These are phyloP conservation scores for Spathaspora girioi DNA, from an alignment of 805 yeast species.

Conservation along the genomic window DNA sequence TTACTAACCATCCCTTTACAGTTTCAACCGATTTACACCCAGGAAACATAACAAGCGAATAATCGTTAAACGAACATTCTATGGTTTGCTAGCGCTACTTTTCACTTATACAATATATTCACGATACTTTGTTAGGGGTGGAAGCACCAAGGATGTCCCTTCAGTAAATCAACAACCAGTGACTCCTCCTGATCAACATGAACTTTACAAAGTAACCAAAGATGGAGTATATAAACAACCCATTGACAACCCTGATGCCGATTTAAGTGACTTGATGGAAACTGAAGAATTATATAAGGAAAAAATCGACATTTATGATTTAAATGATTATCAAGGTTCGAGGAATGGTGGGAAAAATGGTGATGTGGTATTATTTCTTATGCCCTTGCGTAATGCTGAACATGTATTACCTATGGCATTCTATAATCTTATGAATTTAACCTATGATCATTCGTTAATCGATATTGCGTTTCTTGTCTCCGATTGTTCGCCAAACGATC, in stretches of 20 bases:
- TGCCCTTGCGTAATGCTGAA: slow-evolving; percentile 80
- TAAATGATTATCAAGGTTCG: slow-evolving; percentile 53
- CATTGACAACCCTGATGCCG: neutral
- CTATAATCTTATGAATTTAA: slow-evolving; percentile 79
- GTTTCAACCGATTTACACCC: slow-evolving; percentile 20
- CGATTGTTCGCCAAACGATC: slow-evolving; percentile 70
- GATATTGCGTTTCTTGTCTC: slow-evolving; percentile 80
- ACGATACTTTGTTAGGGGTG: slow-evolving; percentile 1
- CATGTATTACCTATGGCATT: slow-evolving; percentile 77
- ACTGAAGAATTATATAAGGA: slow-evolving; percentile 38
- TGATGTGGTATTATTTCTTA: slow-evolving; percentile 64
- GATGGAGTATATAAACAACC: slow-evolving; percentile 12
- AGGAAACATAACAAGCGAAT: slow-evolving; percentile 8
- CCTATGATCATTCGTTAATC: slow-evolving; percentile 75
- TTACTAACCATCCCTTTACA: neutral
- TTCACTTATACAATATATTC: slow-evolving; percentile 4
- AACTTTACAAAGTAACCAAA: slow-evolving; percentile 21
- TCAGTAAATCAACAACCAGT: neutral
- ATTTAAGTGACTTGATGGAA: slow-evolving; percentile 6
- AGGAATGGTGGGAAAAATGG: slow-evolving; percentile 45
- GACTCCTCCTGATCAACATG: slow-evolving; percentile 5
- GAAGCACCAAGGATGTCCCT: neutral
- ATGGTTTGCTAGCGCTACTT: slow-evolving; percentile 6
- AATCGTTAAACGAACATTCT: slow-evolving; percentile 7
- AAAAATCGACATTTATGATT: slow-evolving; percentile 59